Evolutionary conservation across 768 basidiomycete genomes (phyloP).

Genomic region (Lentinula guzmanii): DNA sequence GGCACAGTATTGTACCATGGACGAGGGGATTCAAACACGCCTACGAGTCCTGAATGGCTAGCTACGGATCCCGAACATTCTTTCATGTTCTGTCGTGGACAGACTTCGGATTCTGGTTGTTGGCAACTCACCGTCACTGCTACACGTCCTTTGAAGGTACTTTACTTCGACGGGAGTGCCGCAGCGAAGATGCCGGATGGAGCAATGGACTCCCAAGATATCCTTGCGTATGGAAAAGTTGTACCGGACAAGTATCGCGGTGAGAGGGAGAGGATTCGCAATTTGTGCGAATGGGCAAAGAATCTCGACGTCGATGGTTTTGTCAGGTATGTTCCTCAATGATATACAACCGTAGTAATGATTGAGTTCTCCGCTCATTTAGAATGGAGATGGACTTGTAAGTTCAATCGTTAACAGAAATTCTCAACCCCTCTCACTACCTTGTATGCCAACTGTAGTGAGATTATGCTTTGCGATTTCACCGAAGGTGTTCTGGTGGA

Average conservation of each 20-base stretch:
- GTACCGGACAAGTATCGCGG: slow-evolving; percentile 11
- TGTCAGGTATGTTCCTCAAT: slow-evolving; percentile 25
- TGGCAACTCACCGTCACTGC: slow-evolving; percentile 33
- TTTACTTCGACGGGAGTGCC: slow-evolving; percentile 50
- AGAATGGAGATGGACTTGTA: slow-evolving; percentile 49
- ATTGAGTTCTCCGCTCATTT: slow-evolving; percentile 10
- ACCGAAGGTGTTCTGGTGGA: slow-evolving; percentile 29
- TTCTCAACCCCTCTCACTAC: not conserved
- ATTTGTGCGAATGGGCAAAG: slow-evolving; percentile 39
- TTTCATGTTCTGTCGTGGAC: slow-evolving; percentile 27
- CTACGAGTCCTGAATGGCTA: slow-evolving; percentile 14
- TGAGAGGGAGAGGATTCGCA: slow-evolving; percentile 29
- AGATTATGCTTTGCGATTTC: slow-evolving; percentile 45
- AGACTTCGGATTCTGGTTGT: slow-evolving; percentile 14
- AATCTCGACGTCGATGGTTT: slow-evolving; percentile 37
- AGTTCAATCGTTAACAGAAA: slow-evolving; percentile 11
- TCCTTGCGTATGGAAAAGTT: slow-evolving; percentile 34
- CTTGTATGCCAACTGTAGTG: slow-evolving; percentile 19
- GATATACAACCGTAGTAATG: not conserved
- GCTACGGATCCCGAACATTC: slow-evolving; percentile 18
- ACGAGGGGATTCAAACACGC: slow-evolving; percentile 7
- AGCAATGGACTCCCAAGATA: slow-evolving; percentile 40
- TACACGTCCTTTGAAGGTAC: slow-evolving; percentile 32
- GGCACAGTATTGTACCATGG: slow-evolving; percentile 18
- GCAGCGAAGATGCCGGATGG: slow-evolving; percentile 36